phyloP scores from a whole-genome alignment of 805 yeast genomes.

The Yamadazyma endophytica region DNA sequence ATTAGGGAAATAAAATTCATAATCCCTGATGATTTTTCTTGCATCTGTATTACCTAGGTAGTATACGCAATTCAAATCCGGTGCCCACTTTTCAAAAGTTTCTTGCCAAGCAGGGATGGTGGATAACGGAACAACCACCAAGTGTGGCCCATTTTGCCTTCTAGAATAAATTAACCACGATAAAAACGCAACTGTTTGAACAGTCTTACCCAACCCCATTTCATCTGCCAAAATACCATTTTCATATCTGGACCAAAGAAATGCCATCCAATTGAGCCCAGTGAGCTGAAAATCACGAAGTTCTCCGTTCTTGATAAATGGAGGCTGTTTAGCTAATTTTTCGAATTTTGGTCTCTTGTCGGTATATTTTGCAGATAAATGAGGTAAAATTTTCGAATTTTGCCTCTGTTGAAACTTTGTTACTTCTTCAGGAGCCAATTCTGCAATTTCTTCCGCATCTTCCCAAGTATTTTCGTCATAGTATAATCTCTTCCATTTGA shows the following conservation, averaged over 20 bases:
- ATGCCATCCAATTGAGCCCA: conserved; percentile 99
- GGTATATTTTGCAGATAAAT: conserved; percentile 73
- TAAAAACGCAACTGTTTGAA: conserved; percentile 90
- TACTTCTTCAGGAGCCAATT: conserved; percentile 79
- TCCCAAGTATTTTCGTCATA: conserved; percentile 99
- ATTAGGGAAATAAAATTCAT: conserved; percentile 69
- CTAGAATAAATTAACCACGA: conserved; percentile 95
- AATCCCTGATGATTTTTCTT: conserved; percentile 74
- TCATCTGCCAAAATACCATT: conserved; percentile 98
- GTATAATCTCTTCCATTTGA: conserved; percentile 90
- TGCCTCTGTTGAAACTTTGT: conserved; percentile 75
- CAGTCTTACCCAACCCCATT: conserved; percentile 98
- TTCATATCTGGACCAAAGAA: conserved; percentile 94
- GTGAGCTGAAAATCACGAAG: conserved; percentile 96
- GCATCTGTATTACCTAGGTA: conserved; percentile 91
- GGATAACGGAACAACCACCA: conserved; percentile 93
- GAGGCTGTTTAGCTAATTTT: conserved; percentile 81
- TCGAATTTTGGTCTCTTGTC: conserved; percentile 81
- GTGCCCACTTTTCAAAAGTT: conserved; percentile 96
- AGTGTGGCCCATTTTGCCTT: conserved; percentile 95
- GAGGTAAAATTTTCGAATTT: conserved; percentile 81
- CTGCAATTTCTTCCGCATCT: conserved; percentile 80
- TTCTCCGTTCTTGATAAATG: conserved; percentile 84
- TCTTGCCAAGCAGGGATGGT: conserved; percentile 99
- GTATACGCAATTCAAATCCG: conserved; percentile 88